These are phyloP conservation scores for Alnus rubra DNA, from an alignment of 306 rosid genomes.

Conservation along the genomic window DNA sequence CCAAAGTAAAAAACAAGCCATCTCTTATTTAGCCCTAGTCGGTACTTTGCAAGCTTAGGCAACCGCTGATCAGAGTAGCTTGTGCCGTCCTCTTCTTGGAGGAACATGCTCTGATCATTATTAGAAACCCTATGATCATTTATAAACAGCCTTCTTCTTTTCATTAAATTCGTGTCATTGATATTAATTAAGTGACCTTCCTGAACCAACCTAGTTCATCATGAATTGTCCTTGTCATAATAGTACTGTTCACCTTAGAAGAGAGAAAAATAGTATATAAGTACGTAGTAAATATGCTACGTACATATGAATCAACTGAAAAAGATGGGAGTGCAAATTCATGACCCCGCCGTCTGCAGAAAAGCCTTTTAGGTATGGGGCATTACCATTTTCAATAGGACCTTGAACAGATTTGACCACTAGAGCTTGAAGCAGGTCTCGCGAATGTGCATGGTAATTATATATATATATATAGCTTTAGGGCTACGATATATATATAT, in stretches of 20 bases:
- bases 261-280: not conserved
- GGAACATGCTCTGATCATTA: not conserved
- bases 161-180: not conserved
- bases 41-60: not conserved
- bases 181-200: not conserved
- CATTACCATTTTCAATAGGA: not conserved
- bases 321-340: not conserved
- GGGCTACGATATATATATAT: not conserved
- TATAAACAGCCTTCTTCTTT: not conserved
- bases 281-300: not conserved
- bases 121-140: not conserved
- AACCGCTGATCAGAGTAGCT: not conserved
- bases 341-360: not conserved
- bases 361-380: not conserved
- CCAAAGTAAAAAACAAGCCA: not conserved
- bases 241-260: not conserved
- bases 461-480: not conserved
- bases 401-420: no score
- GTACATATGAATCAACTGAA: not conserved
- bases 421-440: not conserved
- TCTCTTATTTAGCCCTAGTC: not conserved
- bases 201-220: not conserved
- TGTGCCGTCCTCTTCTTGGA: not conserved
- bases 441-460: not conserved
- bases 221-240: not conserved